These are phyloP conservation scores for Selaginella moellendorffii DNA, from an alignment of 75 land plant genomes.

Conservation along the genomic window DNA sequence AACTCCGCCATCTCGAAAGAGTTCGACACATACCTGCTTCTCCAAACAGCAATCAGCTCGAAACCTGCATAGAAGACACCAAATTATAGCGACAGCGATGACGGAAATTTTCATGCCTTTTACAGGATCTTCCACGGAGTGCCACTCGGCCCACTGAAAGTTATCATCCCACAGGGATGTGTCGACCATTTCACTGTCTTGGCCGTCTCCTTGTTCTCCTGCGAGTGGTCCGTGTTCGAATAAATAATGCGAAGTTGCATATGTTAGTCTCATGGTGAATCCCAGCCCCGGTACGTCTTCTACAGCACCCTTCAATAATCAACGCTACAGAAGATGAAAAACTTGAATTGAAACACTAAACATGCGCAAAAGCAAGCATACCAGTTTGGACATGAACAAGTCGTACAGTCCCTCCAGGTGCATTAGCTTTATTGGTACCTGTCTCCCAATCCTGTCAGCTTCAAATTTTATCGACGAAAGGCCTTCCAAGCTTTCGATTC, in stretches of 20 bases:
- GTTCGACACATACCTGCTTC: conserved; percentile 39
- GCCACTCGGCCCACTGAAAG: conserved; percentile 97
- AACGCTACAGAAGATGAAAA: not conserved
- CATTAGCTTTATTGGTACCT: conserved; percentile 81
- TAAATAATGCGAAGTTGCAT: not conserved
- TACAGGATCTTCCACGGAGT: conserved; percentile 82
- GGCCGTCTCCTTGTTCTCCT: not conserved
- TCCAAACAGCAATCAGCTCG: conserved; percentile 61
- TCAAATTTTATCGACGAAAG: conserved; percentile 80
- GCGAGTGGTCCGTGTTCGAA: not conserved
- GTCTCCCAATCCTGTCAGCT: conserved; percentile 68
- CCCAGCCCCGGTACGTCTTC: not conserved
- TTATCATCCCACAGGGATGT: conserved; percentile 78
- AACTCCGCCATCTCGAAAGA: conserved; percentile 86
- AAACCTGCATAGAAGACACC: conserved; percentile 42
- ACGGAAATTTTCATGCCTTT: too few species aligned
- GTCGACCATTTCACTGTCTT: not conserved
- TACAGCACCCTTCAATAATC: not conserved
- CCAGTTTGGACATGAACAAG: conserved; percentile 83
- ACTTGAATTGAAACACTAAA: not conserved
- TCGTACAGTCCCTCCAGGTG: conserved; percentile 92
- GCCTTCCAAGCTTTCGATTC: conserved; percentile 67
- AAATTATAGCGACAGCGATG: too few species aligned
- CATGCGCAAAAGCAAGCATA: conserved; percentile 15
- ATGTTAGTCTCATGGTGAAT: not conserved